Base-by-base conservation (phyloP, 345 rosid species). In the Reutealis trisperma region DNA sequence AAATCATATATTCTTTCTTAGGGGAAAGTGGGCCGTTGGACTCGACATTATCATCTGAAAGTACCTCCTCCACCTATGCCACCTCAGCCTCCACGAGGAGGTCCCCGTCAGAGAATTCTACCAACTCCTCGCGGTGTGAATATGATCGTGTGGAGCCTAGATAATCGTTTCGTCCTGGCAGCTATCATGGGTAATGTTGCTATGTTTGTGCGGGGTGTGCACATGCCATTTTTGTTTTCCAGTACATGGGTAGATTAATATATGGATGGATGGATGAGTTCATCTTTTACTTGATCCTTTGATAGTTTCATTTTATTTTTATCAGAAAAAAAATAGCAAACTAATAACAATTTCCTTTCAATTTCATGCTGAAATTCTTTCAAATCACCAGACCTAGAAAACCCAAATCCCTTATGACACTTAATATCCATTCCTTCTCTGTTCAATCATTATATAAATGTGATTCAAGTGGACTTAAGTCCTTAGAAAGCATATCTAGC, bases 101-200 rank as follows among this genome's bases (percentile, higher is more conserved):
- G 99, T 69, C 99, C 99, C 37, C 96, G 99, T 44, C 99, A 96
- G 84, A 88, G 99, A 85, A 86, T 91, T 74, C 90, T 94, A 76
- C 99, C 99, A 72, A 96, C 97, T 75, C 99, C 97, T 59, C 98
- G 99, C 67, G 99, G 99, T 78, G 99, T 96, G 63, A 96, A 92
- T 83, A 96, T 94, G 99, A 90, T 96, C 59, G 84, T 86, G 24
- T 94, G 99, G 99, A 96, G 99, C 87, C 88, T 96, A 57, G 98
- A 96, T 84, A 96, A 96, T 84, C 95, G 99, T 75, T 96, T 96
- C 79, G 99, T 96, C 79, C 99, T 96, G 81, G 99, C 99, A 32
- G 99, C 99, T 79, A 91, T 90, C 67, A 96, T 96, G 98, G 99
- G 99, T 96, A 92, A 70, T 52, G 12, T 22, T 45, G 76, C 52